A percentile compares a stretch with the other conserved stretches of the same genome.
Conservation (phyloP, 1,284 basidiomycete genomes). For the Vanrija pseudolonga region DNA sequence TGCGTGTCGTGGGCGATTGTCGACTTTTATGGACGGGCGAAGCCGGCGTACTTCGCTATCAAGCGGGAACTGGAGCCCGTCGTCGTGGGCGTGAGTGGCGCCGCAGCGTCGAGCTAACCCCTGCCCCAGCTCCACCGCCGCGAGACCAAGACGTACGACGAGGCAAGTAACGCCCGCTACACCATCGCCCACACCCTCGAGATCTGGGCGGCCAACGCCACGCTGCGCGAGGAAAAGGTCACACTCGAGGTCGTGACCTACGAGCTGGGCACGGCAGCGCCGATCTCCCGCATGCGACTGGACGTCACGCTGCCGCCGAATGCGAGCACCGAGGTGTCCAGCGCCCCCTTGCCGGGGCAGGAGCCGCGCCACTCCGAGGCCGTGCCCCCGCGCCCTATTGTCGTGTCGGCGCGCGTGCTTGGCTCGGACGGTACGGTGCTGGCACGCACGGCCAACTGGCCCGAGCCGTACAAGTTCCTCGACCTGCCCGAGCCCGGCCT, state of each 20-base stretch:
- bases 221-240: constrained; percentile 58
- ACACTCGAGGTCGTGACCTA: constrained; percentile 66
- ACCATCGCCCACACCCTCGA: constrained; percentile 58
- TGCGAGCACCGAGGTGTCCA: constrained; percentile 72
- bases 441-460: constrained; percentile 65
- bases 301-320: constrained; percentile 62
- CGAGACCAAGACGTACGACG: constrained; percentile 58
- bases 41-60: constrained; percentile 67
- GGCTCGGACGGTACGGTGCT: constrained; percentile 55
- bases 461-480: constrained; percentile 85
- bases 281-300: constrained; percentile 27
- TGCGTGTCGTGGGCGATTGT: constrained; percentile 71
- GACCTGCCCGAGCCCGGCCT: constrained; percentile 65
- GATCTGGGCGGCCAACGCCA: constrained; percentile 78
- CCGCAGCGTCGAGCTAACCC: too few species aligned
- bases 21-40: constrained; percentile 72
- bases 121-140: constrained; percentile 60
- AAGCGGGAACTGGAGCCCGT: constrained; percentile 64
- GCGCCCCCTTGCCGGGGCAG: constrained; percentile 64
- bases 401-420: constrained; percentile 67
- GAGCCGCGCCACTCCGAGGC: constrained; percentile 61
- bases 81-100: constrained; percentile 65
- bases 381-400: constrained; percentile 62
- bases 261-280: constrained; percentile 54
- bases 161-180: constrained; percentile 61